phyloP scores from a whole-genome alignment of 352 stramenopile species.

The Aphanomyces stellatus region DNA sequence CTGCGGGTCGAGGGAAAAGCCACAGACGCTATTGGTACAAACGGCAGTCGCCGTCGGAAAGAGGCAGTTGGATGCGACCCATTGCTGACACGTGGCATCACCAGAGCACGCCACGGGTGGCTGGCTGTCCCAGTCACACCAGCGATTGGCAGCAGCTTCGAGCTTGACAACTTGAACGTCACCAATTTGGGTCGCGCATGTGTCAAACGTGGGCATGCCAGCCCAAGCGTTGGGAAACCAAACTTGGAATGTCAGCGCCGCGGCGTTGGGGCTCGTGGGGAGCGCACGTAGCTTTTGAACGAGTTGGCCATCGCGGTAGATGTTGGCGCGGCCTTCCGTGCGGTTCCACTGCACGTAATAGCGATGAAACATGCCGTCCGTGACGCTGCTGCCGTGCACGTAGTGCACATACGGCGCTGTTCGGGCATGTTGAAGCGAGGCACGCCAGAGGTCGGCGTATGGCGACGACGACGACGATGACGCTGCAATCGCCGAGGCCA shows the following conservation, averaged over 20 bases:
- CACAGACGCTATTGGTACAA: constrained; percentile 23
- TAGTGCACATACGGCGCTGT: constrained; percentile 24
- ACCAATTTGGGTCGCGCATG: constrained; percentile 40
- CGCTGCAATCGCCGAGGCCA: constrained; percentile 26
- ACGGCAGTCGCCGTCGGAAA: constrained; percentile 51
- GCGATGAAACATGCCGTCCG: constrained; percentile 23
- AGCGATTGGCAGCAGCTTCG: constrained; percentile 43
- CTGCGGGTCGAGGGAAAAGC: constrained; percentile 6
- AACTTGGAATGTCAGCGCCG: constrained; percentile 37
- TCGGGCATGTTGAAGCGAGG: constrained; percentile 44
- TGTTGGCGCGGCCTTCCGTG: constrained; percentile 39
- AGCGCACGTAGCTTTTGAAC: constrained; percentile 30
- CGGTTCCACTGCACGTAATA: constrained; percentile 60
- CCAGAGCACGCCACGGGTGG: constrained; percentile 27
- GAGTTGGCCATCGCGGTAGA: constrained; percentile 51
- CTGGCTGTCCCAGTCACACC: constrained; percentile 46
- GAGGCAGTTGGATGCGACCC: constrained; percentile 44
- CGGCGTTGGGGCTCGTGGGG: neutral
- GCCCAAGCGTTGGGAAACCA: constrained; percentile 64
- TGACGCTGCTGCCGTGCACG: constrained; percentile 18
- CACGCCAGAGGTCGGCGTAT: constrained; percentile 38
- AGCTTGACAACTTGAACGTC: constrained; percentile 47
- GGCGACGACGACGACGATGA: neutral
- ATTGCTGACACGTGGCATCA: constrained; percentile 36
- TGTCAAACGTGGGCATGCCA: constrained; percentile 42